Percentiles rank a stretch among this genome's conserved stretches.
Conservation (phyloP, 176 grass and related monocot genomes). For the Puya raimondii region DNA sequence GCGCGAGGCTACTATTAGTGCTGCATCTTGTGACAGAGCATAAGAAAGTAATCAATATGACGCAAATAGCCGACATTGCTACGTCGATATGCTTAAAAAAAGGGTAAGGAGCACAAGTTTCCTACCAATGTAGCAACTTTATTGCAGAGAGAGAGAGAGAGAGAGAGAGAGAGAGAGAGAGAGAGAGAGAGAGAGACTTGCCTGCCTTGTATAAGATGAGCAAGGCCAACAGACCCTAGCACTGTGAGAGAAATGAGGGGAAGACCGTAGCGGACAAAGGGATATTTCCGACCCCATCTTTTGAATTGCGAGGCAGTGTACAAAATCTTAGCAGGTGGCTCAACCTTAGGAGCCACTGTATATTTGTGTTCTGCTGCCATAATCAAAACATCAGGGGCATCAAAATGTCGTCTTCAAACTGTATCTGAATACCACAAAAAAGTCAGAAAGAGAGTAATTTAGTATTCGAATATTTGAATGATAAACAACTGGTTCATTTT, state of each 20-base stretch:
- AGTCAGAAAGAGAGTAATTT: no score
- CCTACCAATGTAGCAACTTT: no score
- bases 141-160: no score
- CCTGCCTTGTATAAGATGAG: slow-evolving; percentile 86
- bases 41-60: no score
- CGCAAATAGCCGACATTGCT: no score
- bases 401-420: not conserved
- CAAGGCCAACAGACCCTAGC: slow-evolving; percentile 69
- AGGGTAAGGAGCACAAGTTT: not conserved
- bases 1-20: no score
- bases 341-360: slow-evolving; percentile 29
- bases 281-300: slow-evolving; percentile 57
- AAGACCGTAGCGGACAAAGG: slow-evolving; percentile 69
- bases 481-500: no score
- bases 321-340: slow-evolving; percentile 31
- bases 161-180: no score
- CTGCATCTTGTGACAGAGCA: no score
- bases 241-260: slow-evolving; percentile 88
- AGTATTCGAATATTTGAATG: no score
- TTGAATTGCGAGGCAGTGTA: slow-evolving; percentile 57
- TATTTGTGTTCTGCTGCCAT: not conserved
- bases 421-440: no score
- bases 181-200: slow-evolving; percentile 9
- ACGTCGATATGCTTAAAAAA: no score
- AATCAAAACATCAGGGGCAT: not conserved